Evolutionary conservation across 2,329 filamentous ascomycete species (phyloP), one percentile per base, ranked within the genome.

Genomic region (Thermothelomyces thermophilus): DNA sequence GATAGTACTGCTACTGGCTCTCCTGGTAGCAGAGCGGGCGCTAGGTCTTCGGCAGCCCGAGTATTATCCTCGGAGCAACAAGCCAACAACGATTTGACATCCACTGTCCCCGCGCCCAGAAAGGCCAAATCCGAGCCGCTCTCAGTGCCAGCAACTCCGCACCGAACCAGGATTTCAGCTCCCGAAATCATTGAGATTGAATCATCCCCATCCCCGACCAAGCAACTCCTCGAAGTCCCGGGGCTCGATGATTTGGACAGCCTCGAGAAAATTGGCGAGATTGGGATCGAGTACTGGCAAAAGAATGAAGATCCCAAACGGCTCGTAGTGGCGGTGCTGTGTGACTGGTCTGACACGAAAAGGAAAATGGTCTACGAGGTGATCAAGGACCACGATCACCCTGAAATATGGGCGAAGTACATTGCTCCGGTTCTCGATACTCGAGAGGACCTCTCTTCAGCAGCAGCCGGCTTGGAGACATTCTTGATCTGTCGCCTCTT

Each of bases 291-390:
- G 2, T 46, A 56, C 20, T 65, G 64, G 63, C 52, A 48, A 24
- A 41, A 48, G 5, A 28, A 39, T 3, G 33, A 47, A 5, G 64
- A 66, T 45, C 33, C 46, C 2, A 52, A 58, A 17, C 57, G 64
- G 3, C 60, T 66, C 7, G 51, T 68, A 6, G 63, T 66, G 5
- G 59, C 53, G 7, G 54, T 62, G 9, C 50, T 71, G 0, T 59
- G 47, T 41, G 58, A 60, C 0, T 59, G 63, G 44, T 44, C 51
- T 26, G 19, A 6, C 1, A 55, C 56, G 33, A 56, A 33, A n/a
- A 41, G 63, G 13, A 39, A 53, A 2, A 42, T 37, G 0, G 54
- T 70, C 3, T 63, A 68, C 41, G 51, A 60, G 7, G 41, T 59
- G 11, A 42, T 60, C 24, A 33, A 33, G 8, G 7, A 20, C 2